Base-by-base conservation (phyloP, 2,329 filamentous ascomycete species). In the Boeremia lycopersici region DNA sequence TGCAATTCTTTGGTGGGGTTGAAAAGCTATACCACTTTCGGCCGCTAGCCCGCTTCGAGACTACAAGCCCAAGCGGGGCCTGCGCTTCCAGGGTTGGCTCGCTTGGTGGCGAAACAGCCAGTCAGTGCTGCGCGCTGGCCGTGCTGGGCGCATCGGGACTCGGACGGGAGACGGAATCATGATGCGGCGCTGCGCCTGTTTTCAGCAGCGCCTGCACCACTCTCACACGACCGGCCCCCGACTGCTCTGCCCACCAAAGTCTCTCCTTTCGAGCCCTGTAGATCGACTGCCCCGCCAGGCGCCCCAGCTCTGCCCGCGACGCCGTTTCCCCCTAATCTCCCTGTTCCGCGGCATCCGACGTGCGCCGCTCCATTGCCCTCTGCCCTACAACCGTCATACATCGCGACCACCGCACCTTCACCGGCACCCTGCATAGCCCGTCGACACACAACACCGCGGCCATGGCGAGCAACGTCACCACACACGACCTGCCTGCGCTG, bases 401-500 rank as follows among this genome's bases (percentile, higher is more conserved):
- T 44, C 51, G 11, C 45, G 28, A 34, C 46, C 45, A 25, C 38
- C 33, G 17, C 40, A 1, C 35, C n/a, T 26, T 4, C 35, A 34
- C 35, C 44, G 5, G 38, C 33, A 45, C 35, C 19, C 52, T 25
- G 41, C 46, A 49, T 49, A 45, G 38, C 40, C 19, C 29, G 17
- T 30, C 36, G 10, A 29, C 30, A 29, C 30, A 55, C 34, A 13
- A 31, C 40, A 42, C 41, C 62, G 64, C 61, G 56, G 51, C 64
- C 63, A 75, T 76, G 74, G 67, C 71, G 58, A 70, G 76, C 70
- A 75, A 77, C 50, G 62, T 47, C 15, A 68, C 73, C 36, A 74
- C 78, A 60, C 81, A 81, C 76, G 85, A 87, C 69, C 84, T 98
- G 48, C 93, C 93, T 64, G 90, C 93, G 47, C 86, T 98, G 39